phyloP scores from a whole-genome alignment of 352 stramenopile species.

The Phytophthora brassicae region DNA sequence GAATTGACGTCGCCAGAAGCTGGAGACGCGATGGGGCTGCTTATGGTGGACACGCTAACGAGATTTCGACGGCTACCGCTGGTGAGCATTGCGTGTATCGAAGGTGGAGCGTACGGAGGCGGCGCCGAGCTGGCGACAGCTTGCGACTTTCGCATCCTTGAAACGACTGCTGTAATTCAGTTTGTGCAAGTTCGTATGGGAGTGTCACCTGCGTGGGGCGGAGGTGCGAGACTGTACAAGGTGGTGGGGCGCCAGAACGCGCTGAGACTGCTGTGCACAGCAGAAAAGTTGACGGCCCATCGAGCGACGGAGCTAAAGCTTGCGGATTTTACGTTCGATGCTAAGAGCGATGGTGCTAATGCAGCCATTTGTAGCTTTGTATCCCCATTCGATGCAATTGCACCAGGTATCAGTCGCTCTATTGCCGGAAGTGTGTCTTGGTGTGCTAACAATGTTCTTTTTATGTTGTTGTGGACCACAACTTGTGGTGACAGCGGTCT shows the following conservation, averaged over 20 bases:
- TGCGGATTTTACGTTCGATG: slow-evolving; percentile 61
- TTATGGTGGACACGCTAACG: slow-evolving; percentile 80
- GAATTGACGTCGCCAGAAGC: slow-evolving; percentile 71
- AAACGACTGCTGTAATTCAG: slow-evolving; percentile 65
- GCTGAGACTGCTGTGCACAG: slow-evolving; percentile 71
- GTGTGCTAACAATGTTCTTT: neutral
- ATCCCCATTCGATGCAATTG: slow-evolving; percentile 46
- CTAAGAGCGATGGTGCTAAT: slow-evolving; percentile 24
- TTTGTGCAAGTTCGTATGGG: slow-evolving; percentile 88
- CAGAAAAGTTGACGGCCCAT: slow-evolving; percentile 49
- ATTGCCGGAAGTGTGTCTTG: too few relatives aligned
- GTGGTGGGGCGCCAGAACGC: slow-evolving; percentile 75
- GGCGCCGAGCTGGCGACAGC: slow-evolving; percentile 81
- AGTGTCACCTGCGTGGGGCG: slow-evolving; percentile 83
- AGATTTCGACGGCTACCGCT: slow-evolving; percentile 74
- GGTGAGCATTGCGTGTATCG: slow-evolving; percentile 75
- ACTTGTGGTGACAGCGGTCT: too few relatives aligned
- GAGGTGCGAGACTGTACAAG: slow-evolving; percentile 71
- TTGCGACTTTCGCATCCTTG: slow-evolving; percentile 83
- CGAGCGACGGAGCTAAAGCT: slow-evolving; percentile 65
- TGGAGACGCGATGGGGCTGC: slow-evolving; percentile 60
- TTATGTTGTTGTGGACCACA: too few relatives aligned
- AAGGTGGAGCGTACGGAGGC: slow-evolving; percentile 82
- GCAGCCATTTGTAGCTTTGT: slow-evolving; percentile 51
- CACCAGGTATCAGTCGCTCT: slow-evolving; percentile 40